Conservation (phyloP, 352 stramenopile species). For the Phytophthora rubi region DNA sequence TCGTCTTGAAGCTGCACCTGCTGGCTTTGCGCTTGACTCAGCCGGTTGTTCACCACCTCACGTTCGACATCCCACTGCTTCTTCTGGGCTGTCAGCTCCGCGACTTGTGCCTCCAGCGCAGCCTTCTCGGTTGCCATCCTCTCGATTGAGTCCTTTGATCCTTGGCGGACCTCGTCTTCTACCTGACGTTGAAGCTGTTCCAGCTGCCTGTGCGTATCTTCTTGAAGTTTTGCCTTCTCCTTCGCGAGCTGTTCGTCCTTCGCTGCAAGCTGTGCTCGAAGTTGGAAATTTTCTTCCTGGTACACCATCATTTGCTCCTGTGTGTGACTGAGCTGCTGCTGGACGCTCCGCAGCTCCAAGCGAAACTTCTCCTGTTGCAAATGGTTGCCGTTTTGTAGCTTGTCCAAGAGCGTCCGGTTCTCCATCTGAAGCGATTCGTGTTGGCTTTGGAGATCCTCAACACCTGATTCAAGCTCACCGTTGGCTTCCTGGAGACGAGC, state of each 20-base stretch:
- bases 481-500: conserved; percentile 55
- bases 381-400: conserved; percentile 68
- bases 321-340: conserved; percentile 67
- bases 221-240: conserved; percentile 62
- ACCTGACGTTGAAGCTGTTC: conserved; percentile 64
- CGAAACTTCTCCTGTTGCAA: conserved; percentile 79
- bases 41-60: conserved; percentile 49
- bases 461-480: conserved; percentile 54
- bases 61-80: conserved; percentile 64
- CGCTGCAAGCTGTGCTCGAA: conserved; percentile 57
- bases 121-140: conserved; percentile 53
- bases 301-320: conserved; percentile 78
- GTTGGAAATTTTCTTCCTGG: conserved; percentile 70
- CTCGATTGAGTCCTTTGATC: conserved; percentile 58
- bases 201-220: conserved; percentile 66
- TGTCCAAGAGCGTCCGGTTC: conserved; percentile 73
- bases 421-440: conserved; percentile 70
- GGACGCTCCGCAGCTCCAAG: conserved; percentile 61
- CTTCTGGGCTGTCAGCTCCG: conserved; percentile 47
- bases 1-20: conserved; percentile 70
- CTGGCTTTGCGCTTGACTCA: conserved; percentile 59
- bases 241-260: conserved; percentile 67
- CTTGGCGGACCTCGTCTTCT: conserved; percentile 62
- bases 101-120: conserved; percentile 50
- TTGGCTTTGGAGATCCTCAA: conserved; percentile 68